Evolutionary conservation across 2,329 filamentous ascomycete genomes (phyloP).

Genomic region (Blumeria hordei): DNA sequence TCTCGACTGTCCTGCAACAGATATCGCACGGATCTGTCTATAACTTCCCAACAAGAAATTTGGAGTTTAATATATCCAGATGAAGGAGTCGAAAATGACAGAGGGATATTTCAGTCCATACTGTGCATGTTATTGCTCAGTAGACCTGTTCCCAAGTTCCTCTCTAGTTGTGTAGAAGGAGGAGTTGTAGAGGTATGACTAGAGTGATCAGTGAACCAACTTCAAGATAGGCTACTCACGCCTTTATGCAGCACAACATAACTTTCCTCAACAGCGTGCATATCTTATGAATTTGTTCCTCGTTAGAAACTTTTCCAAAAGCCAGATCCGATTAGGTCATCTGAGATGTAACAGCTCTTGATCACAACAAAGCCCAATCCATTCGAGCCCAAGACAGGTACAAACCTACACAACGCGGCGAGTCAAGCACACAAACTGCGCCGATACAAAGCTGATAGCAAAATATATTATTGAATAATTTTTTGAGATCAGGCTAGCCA

Average conservation of each 20-base stretch:
- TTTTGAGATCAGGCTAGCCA: too few species aligned
- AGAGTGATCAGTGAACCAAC: slow-evolving; percentile 4
- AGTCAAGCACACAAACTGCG: too few species aligned
- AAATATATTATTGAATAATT: too few species aligned
- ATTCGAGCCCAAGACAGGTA: too few species aligned
- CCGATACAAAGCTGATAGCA: too few species aligned
- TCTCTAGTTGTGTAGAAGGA: slow-evolving; percentile 8
- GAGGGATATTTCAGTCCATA: slow-evolving; percentile 6
- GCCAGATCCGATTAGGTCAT: too few species aligned
- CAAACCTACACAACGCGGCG: too few species aligned
- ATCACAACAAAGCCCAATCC: too few species aligned
- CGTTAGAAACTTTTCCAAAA: too few species aligned
- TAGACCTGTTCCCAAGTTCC: slow-evolving; percentile 4
- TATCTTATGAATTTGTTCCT: background rate
- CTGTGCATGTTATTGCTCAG: slow-evolving; percentile 7
- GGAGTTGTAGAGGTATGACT: slow-evolving; percentile 5
- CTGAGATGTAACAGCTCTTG: too few species aligned
- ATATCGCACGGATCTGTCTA: slow-evolving; percentile 4
- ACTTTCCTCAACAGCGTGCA: slow-evolving; percentile 3
- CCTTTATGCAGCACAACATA: slow-evolving; percentile 10
- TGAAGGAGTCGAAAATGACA: slow-evolving; percentile 1
- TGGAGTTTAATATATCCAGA: background rate
- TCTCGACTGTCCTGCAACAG: slow-evolving; percentile 8
- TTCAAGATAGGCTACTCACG: slow-evolving; percentile 2
- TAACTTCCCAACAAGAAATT: background rate